A percentile compares a stretch with the other conserved stretches of the same genome.
Conservation (phyloP, 2,329 filamentous ascomycete genomes). For the Akanthomyces muscarius region DNA sequence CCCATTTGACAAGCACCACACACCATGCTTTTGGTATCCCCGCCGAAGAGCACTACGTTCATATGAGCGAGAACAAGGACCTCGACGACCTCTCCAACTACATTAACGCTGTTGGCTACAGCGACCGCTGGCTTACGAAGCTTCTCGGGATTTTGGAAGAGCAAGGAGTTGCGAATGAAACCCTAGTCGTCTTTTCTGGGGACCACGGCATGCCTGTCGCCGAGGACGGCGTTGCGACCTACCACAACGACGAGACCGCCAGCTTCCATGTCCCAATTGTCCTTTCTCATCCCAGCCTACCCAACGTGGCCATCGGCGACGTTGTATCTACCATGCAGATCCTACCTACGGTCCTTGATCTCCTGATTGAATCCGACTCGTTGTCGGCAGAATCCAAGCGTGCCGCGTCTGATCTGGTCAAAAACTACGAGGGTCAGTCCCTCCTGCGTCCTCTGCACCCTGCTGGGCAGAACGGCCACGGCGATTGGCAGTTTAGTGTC, state of each 20-base stretch:
- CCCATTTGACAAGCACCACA: constrained; percentile 35
- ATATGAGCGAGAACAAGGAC: constrained; percentile 25
- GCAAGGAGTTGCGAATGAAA: constrained; percentile 32
- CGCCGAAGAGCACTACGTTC: constrained; percentile 26
- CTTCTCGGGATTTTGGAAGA: constrained; percentile 30
- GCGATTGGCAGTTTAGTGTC: constrained; percentile 27
- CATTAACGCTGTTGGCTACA: constrained; percentile 31
- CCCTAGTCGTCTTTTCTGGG: constrained; percentile 31
- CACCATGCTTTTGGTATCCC: constrained; percentile 33
- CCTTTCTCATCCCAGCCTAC: constrained; percentile 33
- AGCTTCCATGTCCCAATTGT: constrained; percentile 32
- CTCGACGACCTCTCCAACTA: constrained; percentile 32
- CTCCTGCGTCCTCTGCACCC: constrained; percentile 28
- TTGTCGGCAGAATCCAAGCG: constrained; percentile 25
- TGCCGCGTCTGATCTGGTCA: constrained; percentile 27
- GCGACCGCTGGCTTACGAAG: constrained; percentile 32
- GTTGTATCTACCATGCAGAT: constrained; percentile 33
- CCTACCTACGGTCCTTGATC: constrained; percentile 33
- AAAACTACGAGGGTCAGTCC: constrained; percentile 34
- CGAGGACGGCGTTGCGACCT: constrained; percentile 30
- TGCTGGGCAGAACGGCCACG: constrained; percentile 22
- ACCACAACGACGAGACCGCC: constrained; percentile 32
- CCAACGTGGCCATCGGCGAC: constrained; percentile 27
- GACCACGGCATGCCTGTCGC: constrained; percentile 33
- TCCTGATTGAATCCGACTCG: constrained; percentile 31